phyloP scores from a whole-genome alignment of 1,284 basidiomycete species.

The Ustilago tritici region DNA sequence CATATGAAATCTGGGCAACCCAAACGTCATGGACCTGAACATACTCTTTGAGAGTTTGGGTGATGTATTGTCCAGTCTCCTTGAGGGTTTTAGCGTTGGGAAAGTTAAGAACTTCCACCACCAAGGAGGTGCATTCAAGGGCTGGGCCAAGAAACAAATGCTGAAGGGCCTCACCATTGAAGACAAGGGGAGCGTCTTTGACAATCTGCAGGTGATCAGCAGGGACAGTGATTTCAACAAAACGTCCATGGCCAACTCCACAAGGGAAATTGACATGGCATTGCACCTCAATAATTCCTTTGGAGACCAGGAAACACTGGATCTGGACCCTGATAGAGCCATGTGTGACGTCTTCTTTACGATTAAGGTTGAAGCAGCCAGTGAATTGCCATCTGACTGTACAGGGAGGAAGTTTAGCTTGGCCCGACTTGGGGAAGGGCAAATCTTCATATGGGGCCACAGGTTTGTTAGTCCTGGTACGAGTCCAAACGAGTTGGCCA shows the following conservation, averaged over 20 bases:
- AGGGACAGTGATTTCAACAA: not conserved
- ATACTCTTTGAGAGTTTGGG: not conserved
- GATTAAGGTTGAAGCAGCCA: not conserved
- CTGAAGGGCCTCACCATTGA: not conserved
- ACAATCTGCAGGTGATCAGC: not conserved
- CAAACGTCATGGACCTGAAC: not conserved
- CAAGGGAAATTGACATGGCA: not conserved
- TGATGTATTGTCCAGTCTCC: not conserved
- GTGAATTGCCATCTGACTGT: constrained; percentile 6
- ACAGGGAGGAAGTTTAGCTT: not conserved
- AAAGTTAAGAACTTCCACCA: not conserved
- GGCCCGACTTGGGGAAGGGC: constrained; percentile 1
- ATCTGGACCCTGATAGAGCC: not conserved
- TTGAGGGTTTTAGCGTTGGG: not conserved
- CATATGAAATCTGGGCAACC: not conserved
- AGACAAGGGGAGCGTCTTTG: not conserved
- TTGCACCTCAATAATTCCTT: not conserved
- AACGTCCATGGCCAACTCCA: not conserved
- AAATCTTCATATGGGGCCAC: constrained; percentile 6
- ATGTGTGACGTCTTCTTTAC: not conserved
- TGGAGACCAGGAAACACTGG: not conserved
- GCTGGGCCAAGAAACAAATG: not conserved
- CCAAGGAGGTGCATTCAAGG: not conserved
- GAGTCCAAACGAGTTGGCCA: no score
- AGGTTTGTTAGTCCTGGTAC: no score